Conservation (phyloP, 192 early-diverging fungal species). For the Mortierella alpina region DNA sequence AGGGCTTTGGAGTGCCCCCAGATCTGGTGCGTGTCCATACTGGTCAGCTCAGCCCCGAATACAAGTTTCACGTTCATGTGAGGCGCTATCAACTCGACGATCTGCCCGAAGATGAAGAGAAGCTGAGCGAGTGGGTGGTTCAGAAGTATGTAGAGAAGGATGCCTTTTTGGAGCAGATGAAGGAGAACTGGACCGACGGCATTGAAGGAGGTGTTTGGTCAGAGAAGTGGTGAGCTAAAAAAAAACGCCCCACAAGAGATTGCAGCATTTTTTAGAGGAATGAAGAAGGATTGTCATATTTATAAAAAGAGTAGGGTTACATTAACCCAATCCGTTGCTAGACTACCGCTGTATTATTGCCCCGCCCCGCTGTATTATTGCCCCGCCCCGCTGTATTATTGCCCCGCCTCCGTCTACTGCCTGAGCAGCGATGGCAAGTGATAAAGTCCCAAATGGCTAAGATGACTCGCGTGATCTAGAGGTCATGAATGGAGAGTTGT, state of each 20-base stretch:
- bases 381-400: too few species aligned
- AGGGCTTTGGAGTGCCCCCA: conserved; percentile 61
- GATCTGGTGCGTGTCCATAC: conserved; percentile 63
- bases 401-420: too few species aligned
- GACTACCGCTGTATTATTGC: too few species aligned
- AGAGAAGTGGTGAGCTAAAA: conserved; percentile 27
- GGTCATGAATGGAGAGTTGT: too few species aligned
- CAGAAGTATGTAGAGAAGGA: conserved; percentile 89
- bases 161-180: conserved; percentile 74
- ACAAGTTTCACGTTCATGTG: conserved; percentile 87
- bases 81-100: conserved; percentile 72
- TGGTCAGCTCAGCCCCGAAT: conserved; percentile 58
- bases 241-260: not conserved
- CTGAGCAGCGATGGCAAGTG: too few species aligned
- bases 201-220: conserved; percentile 52
- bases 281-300: not conserved
- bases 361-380: too few species aligned
- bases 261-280: not conserved
- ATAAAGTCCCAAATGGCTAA: too few species aligned
- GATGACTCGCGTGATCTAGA: too few species aligned
- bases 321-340: too few species aligned
- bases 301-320: too few species aligned
- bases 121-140: conserved; percentile 80
- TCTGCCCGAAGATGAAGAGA: conserved; percentile 77
- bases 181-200: conserved; percentile 59